Conservation (phyloP, 140 eudicot genomes). For the Eryngium alpinum region DNA sequence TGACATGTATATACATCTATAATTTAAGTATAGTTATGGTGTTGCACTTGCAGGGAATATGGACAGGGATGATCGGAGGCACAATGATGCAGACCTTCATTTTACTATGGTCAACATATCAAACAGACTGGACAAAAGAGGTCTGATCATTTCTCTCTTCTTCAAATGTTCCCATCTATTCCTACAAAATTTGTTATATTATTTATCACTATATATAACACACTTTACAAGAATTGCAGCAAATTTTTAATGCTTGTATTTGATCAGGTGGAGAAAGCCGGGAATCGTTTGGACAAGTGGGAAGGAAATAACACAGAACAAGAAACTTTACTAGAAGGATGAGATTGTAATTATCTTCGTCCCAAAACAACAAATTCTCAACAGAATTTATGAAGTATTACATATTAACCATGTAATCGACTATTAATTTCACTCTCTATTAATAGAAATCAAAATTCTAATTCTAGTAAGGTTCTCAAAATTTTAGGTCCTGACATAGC, state of each 20-base stretch:
- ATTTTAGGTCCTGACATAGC: too few relatives aligned
- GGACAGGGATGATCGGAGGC: constrained; percentile 70
- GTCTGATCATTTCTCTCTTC: constrained; percentile 8
- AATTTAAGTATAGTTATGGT: too few relatives aligned
- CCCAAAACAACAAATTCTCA: too few relatives aligned
- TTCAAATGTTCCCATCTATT: background rate
- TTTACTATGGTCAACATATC: constrained; percentile 41
- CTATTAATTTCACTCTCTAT: too few relatives aligned
- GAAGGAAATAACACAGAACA: constrained; percentile 32
- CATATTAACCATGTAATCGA: too few relatives aligned
- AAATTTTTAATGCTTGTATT: too few relatives aligned
- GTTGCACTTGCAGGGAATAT: constrained; percentile 41
- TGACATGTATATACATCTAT: background rate
- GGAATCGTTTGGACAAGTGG: constrained; percentile 55
- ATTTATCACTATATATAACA: too few relatives aligned
- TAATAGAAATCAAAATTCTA: too few relatives aligned
- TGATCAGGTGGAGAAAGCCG: constrained; percentile 74
- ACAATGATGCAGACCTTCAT: constrained; percentile 54
- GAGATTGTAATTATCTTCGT: background rate
- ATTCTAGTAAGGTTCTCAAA: too few relatives aligned
- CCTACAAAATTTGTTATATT: background rate
- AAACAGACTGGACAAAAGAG: constrained; percentile 63
- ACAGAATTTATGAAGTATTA: too few relatives aligned
- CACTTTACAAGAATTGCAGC: too few relatives aligned
- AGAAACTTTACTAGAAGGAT: constrained; percentile 23